Conservation (phyloP, 2,329 filamentous ascomycete genomes). For the Epichloe typhina region DNA sequence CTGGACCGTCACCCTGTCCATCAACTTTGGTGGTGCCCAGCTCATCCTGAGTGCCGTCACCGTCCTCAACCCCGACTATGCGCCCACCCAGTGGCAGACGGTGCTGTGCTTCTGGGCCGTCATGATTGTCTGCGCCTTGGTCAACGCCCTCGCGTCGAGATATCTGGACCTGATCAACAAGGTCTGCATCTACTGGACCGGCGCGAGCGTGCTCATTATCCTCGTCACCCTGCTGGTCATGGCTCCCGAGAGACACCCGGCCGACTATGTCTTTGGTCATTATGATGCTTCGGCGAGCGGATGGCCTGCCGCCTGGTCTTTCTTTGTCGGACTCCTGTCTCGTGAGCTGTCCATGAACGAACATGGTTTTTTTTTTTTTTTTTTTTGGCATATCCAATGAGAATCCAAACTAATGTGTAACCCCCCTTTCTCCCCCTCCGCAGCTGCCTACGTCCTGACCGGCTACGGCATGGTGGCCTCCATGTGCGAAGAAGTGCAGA, state of each 20-base stretch:
- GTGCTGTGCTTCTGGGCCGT: conserved; percentile 62
- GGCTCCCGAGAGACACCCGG: conserved; percentile 49
- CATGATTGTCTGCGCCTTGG: conserved; percentile 46
- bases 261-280: conserved; percentile 50
- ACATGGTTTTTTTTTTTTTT: too few relatives aligned
- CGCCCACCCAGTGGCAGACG: conserved; percentile 53
- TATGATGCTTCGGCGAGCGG: conserved; percentile 58
- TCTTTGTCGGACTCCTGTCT: conserved; percentile 41
- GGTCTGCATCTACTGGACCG: conserved; percentile 59
- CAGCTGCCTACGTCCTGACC: conserved; percentile 26
- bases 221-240: conserved; percentile 55
- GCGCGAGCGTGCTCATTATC: conserved; percentile 55
- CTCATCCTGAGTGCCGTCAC: conserved; percentile 55
- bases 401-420: too few relatives aligned
- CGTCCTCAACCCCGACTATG: conserved; percentile 49
- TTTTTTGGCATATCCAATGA: too few relatives aligned
- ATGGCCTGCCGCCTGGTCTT: conserved; percentile 54
- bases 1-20: conserved; percentile 57
- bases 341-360: conserved; percentile 13
- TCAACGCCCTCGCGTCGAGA: conserved; percentile 51
- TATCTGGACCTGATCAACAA: conserved; percentile 57
- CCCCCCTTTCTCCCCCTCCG: too few relatives aligned
- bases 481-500: conserved; percentile 49
- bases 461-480: conserved; percentile 40
- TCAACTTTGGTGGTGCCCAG: conserved; percentile 57